Evolutionary conservation across 1,284 basidiomycete genomes (phyloP).

Genomic region (Mycosarcoma maydis): DNA sequence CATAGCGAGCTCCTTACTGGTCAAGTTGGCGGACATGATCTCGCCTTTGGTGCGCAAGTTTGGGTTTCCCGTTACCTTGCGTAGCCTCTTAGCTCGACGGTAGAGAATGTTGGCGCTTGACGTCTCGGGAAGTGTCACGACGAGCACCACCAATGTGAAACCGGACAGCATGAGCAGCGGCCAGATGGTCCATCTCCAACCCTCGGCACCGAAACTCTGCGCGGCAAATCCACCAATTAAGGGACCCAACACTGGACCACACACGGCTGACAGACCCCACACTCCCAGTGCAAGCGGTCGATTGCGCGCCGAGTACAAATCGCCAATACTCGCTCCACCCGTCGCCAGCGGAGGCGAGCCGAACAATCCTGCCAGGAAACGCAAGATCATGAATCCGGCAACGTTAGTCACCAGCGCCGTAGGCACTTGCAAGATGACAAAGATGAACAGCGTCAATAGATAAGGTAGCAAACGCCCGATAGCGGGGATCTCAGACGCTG

Average conservation of each 20-base stretch:
- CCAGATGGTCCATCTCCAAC: conserved; percentile 66
- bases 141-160: conserved; percentile 47
- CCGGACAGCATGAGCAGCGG: conserved; percentile 66
- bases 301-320: conserved; percentile 31
- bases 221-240: conserved; percentile 54
- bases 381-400: conserved; percentile 50
- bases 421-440: conserved; percentile 49
- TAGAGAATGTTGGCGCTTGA: conserved; percentile 65
- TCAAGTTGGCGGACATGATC: conserved; percentile 48
- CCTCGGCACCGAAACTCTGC: conserved; percentile 26
- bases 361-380: conserved; percentile 55
- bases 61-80: conserved; percentile 66
- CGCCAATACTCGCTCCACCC: conserved; percentile 56
- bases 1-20: conserved; percentile 43
- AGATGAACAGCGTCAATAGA: conserved; percentile 45
- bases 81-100: conserved; percentile 65
- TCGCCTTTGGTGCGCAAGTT: conserved; percentile 66
- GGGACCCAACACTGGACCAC: conserved; percentile 52
- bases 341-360: conserved; percentile 56
- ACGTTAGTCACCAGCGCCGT: conserved; percentile 36
- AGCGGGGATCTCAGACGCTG: conserved; percentile 64
- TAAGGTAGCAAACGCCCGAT: conserved; percentile 54
- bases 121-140: conserved; percentile 67
- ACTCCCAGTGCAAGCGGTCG: conserved; percentile 44
- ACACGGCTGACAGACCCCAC: conserved; percentile 48